These are phyloP conservation scores for Aspergillus persii DNA, from an alignment of 2,329 filamentous ascomycete genomes.

Conservation along the genomic window DNA sequence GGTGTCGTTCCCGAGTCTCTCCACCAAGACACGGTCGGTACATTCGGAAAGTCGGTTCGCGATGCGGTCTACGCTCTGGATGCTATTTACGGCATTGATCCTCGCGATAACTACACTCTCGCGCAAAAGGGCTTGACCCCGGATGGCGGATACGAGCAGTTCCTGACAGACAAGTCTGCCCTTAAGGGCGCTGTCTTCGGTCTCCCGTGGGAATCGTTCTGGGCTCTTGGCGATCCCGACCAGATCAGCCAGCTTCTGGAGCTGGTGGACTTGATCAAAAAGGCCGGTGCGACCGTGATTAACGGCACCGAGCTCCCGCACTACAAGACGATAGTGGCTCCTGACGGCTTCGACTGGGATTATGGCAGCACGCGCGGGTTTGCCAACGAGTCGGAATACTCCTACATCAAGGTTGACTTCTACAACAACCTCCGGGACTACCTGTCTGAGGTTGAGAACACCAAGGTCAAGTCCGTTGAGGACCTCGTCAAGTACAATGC, in stretches of 20 bases:
- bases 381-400: constrained; percentile 72
- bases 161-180: constrained; percentile 52
- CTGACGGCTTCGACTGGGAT: constrained; percentile 72
- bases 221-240: constrained; percentile 58
- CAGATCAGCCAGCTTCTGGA: constrained; percentile 55
- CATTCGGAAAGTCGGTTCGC: constrained; percentile 65
- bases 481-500: constrained; percentile 66
- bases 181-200: constrained; percentile 66
- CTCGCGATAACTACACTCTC: constrained; percentile 64
- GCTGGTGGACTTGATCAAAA: constrained; percentile 54
- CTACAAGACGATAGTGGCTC: constrained; percentile 61
- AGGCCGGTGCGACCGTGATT: constrained; percentile 64
- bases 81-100: constrained; percentile 65
- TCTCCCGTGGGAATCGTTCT: constrained; percentile 70
- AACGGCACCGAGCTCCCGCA: constrained; percentile 68
- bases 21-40: constrained; percentile 68
- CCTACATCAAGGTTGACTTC: constrained; percentile 64
- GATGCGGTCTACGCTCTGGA: constrained; percentile 67
- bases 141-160: constrained; percentile 55
- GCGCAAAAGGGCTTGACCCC: constrained; percentile 58
- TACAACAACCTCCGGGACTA: constrained; percentile 64
- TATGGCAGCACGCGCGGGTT: constrained; percentile 61
- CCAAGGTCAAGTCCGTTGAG: constrained; percentile 57
- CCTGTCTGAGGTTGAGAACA: constrained; percentile 62
- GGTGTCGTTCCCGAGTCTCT: constrained; percentile 64